phyloP scores from a whole-genome alignment of 2,329 filamentous ascomycete species.

The Colletotrichum euphorbiae region DNA sequence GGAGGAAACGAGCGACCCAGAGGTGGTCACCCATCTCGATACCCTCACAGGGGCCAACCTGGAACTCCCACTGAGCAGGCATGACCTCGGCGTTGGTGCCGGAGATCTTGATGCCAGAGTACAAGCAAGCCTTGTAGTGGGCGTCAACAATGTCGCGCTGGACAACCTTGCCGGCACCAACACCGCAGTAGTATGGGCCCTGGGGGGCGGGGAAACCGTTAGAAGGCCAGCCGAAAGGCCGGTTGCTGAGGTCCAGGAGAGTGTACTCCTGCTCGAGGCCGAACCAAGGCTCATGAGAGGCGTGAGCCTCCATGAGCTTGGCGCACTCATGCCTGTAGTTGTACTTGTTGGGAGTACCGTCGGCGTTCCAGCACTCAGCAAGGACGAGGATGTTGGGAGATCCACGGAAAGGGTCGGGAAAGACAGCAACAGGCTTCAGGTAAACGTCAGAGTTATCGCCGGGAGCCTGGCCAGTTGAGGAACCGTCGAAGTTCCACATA shows the following conservation, averaged over 20 bases:
- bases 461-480: slow-evolving; percentile 90
- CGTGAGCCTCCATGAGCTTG: slow-evolving; percentile 90
- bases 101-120: slow-evolving; percentile 91
- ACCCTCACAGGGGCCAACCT: slow-evolving; percentile 89
- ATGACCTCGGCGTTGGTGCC: slow-evolving; percentile 99
- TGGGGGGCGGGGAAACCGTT: slow-evolving; percentile 92
- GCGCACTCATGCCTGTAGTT: slow-evolving; percentile 95
- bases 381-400: slow-evolving; percentile 95
- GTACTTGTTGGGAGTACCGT: slow-evolving; percentile 97
- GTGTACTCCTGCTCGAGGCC: slow-evolving; percentile 90
- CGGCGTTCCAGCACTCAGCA: slow-evolving; percentile 92
- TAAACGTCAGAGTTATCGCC: slow-evolving; percentile 98
- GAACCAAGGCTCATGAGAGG: slow-evolving; percentile 91
- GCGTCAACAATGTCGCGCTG: slow-evolving; percentile 98
- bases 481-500: slow-evolving; percentile 75
- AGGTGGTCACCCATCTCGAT: slow-evolving; percentile 97
- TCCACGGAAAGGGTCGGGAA: slow-evolving; percentile 90
- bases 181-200: slow-evolving; percentile 92
- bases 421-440: slow-evolving; percentile 89
- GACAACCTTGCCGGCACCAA: slow-evolving; percentile 95
- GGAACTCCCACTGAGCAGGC: slow-evolving; percentile 98
- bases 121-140: slow-evolving; percentile 78
- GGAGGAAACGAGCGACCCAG: slow-evolving; percentile 86
- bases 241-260: slow-evolving; percentile 84
- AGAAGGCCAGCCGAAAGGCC: slow-evolving; percentile 84